These are phyloP conservation scores for Exophiala spinifera DNA, from an alignment of 2,329 filamentous ascomycete genomes.

Conservation along the genomic window DNA sequence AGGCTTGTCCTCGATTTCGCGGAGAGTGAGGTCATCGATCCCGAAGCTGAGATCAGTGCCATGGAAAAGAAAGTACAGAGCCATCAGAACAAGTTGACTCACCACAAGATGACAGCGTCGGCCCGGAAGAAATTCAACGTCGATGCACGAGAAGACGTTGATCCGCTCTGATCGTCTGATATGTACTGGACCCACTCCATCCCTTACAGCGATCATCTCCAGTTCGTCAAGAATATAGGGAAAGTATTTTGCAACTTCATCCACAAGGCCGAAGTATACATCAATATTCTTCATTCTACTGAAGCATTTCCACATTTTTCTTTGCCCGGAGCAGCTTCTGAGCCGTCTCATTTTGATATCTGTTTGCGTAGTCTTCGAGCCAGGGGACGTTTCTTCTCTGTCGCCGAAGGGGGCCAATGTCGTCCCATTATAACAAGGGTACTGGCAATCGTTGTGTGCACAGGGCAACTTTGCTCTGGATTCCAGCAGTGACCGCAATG, in stretches of 20 bases:
- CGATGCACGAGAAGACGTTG: constrained; percentile 62
- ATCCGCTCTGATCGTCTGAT: constrained; percentile 31
- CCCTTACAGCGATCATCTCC: constrained; percentile 19
- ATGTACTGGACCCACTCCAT: constrained; percentile 2
- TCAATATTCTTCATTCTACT: too few species aligned
- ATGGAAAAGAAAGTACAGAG: constrained; percentile 94
- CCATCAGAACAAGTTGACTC: constrained; percentile 84
- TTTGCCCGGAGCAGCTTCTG: too few species aligned
- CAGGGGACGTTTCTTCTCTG: too few species aligned
- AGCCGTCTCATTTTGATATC: too few species aligned
- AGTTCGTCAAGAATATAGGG: too few species aligned
- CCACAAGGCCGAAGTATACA: too few species aligned
- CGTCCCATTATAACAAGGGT: not conserved
- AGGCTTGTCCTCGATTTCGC: constrained; percentile 89
- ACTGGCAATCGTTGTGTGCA: not conserved
- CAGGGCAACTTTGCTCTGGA: not conserved
- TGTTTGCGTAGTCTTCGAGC: not conserved
- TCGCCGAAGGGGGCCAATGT: too few species aligned
- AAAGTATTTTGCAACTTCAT: too few species aligned
- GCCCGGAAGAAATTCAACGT: constrained; percentile 86
- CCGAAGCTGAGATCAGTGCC: constrained; percentile 92
- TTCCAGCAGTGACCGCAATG: too few species aligned
- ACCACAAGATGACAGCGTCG: constrained; percentile 76
- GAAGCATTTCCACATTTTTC: not conserved
- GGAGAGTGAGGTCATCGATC: constrained; percentile 80